Evolutionary conservation across 2,329 filamentous ascomycete genomes (phyloP), one percentile per base, ranked within the genome.

Genomic region (Sclerotinia minor): DNA sequence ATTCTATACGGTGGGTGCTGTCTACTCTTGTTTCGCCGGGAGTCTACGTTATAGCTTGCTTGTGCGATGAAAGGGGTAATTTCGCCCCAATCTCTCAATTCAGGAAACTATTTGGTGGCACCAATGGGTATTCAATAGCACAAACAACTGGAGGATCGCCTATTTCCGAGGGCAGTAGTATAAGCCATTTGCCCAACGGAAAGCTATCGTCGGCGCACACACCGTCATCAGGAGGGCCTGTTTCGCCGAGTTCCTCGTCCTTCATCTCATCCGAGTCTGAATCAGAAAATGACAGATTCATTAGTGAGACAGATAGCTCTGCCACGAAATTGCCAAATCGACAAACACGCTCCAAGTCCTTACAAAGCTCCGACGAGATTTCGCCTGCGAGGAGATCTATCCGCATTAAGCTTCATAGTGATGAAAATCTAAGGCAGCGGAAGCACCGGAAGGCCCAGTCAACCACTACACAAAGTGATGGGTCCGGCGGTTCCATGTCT

Each of bases 321-420:
- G 58, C 64, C 26, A 64, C 73, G 2, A 57, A 71, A 41, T 61
- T 69, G 19, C 65, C 71, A 32, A 65, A 59, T 67, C 82, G 85
- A 57, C 86, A 91, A 75, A 82, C 83, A 57, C 85, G 89, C 65
- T 89, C 90, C 32, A 89, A 87, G 76, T 89, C 89, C 2, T 74
- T 83, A 29, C 81, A 83, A 59, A 80, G 82, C 35, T 76, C 82
- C 41, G 89, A 92, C 71, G 90, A 93, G 72, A 85, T 85, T 70
- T 83, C 85, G 21, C 89, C 90, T 5, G 82, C 86, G 8, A 87
- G 91, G 75, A 86, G 92, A 67, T 96, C 93, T 2, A 97, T 97
- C 71, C 87, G 93, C 50, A 97, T 98, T 75, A 96, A 95, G 79
- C 83, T 97, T 19, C 89, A 94, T 78, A 92, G 89, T 71, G 92